Evolutionary conservation across 1,284 basidiomycete genomes (phyloP).

Genomic region (Fistulina hepatica): DNA sequence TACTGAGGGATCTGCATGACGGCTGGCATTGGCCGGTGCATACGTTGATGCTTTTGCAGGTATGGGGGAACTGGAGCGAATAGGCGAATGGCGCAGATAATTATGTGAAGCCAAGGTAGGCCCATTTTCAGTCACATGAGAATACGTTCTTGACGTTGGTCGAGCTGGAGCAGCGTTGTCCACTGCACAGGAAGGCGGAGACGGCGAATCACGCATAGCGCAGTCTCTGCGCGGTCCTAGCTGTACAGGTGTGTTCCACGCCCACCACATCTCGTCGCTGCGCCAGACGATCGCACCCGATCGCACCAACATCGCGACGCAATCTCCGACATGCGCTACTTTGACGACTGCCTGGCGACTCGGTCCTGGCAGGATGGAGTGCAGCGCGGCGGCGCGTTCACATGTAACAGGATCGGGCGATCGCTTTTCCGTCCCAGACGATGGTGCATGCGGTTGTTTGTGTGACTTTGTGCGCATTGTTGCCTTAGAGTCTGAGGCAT

Average conservation of each 20-base stretch:
- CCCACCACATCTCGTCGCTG: slow-evolving; percentile 91
- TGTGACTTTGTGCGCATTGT: no score
- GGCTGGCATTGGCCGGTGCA: background rate
- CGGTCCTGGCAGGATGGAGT: no score
- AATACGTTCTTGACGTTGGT: background rate
- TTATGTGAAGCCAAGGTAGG: background rate
- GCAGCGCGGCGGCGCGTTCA: no score
- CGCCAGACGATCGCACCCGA: slow-evolving; percentile 75
- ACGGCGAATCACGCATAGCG: slow-evolving; percentile 47
- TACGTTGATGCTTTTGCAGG: background rate
- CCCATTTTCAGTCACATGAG: background rate
- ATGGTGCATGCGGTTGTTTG: no score
- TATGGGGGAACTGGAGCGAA: no score
- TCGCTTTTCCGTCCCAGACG: no score
- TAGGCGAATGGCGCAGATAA: no score
- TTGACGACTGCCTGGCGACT: slow-evolving; percentile 63
- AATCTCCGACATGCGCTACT: slow-evolving; percentile 91
- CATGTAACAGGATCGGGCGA: no score
- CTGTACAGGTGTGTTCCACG: slow-evolving; percentile 23
- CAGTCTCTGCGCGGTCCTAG: slow-evolving; percentile 81
- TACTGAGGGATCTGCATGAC: no score
- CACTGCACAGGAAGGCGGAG: background rate
- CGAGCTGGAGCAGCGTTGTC: background rate
- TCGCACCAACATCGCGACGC: slow-evolving; percentile 78
- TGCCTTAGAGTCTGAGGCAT: no score